These are phyloP conservation scores for Cystofilobasidium macerans DNA, from an alignment of 768 basidiomycete species.

Conservation along the genomic window DNA sequence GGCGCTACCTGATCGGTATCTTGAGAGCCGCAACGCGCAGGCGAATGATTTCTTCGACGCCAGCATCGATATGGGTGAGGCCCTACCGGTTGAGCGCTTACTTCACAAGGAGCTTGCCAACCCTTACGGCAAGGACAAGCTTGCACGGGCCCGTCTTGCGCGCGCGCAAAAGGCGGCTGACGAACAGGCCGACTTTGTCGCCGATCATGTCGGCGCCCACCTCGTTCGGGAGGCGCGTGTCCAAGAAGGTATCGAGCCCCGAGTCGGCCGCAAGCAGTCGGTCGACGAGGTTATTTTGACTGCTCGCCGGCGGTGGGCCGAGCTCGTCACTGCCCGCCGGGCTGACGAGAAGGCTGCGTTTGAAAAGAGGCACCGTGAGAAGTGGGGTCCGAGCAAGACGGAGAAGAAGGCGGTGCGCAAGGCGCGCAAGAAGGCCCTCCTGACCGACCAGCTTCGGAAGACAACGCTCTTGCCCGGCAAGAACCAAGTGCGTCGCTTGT, in stretches of 20 bases:
- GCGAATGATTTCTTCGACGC: background rate
- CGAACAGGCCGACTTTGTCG: background rate
- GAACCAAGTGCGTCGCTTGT: conserved; percentile 5
- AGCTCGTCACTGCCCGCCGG: background rate
- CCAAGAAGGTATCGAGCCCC: background rate
- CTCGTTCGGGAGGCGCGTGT: conserved; percentile 1
- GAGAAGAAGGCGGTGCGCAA: background rate
- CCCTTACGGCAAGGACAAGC: background rate
- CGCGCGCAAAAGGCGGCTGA: background rate
- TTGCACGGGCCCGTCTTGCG: background rate
- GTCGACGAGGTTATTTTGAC: conserved; percentile 9
- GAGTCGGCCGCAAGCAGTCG: conserved; percentile 6
- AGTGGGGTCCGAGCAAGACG: conserved; percentile 4
- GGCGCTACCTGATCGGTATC: background rate
- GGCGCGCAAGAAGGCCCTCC: background rate
- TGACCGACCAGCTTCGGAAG: background rate
- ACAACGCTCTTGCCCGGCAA: conserved; percentile 4
- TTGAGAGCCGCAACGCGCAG: background rate
- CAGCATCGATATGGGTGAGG: background rate
- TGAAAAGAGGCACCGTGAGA: background rate
- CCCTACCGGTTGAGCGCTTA: background rate
- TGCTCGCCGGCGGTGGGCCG: conserved; percentile 3
- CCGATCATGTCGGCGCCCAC: background rate
- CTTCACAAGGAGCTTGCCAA: conserved; percentile 1
- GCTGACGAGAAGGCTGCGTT: background rate